Conservation (phyloP, 805 yeast species). For the Teunomyces panamensis region DNA sequence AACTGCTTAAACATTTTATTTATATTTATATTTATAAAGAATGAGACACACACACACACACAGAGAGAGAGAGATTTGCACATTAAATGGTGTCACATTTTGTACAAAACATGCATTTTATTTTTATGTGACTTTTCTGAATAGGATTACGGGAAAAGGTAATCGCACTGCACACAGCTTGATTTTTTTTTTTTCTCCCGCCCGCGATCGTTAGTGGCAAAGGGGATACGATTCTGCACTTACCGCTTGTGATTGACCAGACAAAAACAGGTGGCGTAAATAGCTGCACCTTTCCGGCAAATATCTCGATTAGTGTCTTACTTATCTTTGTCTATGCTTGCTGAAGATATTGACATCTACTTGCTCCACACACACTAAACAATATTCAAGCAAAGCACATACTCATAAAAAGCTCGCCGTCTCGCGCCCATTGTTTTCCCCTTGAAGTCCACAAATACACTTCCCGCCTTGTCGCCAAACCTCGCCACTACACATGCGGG, state of each 20-base stretch:
- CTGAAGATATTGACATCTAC: too few species aligned
- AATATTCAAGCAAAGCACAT: too few species aligned
- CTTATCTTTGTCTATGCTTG: too few species aligned
- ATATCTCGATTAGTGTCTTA: too few species aligned
- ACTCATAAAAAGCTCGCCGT: not conserved
- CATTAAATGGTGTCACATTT: too few species aligned
- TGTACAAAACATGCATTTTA: not conserved
- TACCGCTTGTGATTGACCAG: not conserved
- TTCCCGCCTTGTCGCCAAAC: not conserved
- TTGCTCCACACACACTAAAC: too few species aligned
- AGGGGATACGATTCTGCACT: conserved; percentile 1
- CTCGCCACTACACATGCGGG: conserved; percentile 60
- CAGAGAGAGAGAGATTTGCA: not conserved
- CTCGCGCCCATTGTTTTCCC: not conserved
- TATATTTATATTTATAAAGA: not conserved
- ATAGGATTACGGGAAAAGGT: too few species aligned
- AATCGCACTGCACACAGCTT: not conserved
- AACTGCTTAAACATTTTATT: not conserved
- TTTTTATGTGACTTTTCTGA: too few species aligned
- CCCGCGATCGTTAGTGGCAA: not conserved
- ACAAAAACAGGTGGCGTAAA: not conserved
- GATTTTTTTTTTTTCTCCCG: not conserved
- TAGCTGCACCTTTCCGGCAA: not conserved
- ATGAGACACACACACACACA: not conserved
- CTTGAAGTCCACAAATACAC: not conserved